phyloP scores from a whole-genome alignment of 768 basidiomycete species.

The Favolaschia claudopus region DNA sequence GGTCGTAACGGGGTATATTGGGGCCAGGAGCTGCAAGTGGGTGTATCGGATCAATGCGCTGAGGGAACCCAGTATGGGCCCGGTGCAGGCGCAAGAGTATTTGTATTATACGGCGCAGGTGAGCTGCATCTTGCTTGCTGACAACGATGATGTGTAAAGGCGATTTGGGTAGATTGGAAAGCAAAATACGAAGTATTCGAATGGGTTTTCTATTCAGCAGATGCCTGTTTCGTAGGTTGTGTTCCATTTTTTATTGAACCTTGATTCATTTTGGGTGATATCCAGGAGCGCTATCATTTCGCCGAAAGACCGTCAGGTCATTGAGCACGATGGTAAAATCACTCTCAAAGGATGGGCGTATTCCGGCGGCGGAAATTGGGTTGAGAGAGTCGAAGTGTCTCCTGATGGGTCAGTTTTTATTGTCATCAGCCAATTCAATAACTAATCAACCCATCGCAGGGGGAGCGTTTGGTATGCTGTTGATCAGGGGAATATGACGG shows the following conservation, averaged over 20 bases:
- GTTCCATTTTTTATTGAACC: not conserved
- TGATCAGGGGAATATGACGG: constrained; percentile 53
- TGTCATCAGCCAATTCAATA: not conserved
- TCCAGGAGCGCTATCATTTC: constrained; percentile 57
- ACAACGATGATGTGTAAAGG: no score
- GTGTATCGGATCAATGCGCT: constrained; percentile 60
- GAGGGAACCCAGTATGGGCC: constrained; percentile 55
- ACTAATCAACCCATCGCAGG: constrained; percentile 28
- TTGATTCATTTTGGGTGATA: not conserved
- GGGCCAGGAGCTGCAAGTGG: constrained; percentile 63
- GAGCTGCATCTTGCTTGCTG: not conserved
- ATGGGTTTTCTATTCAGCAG: constrained; percentile 63
- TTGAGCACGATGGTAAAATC: constrained; percentile 58
- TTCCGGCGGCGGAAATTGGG: constrained; percentile 59
- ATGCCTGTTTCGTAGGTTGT: constrained; percentile 63
- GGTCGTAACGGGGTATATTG: constrained; percentile 62
- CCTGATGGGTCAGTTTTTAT: constrained; percentile 47
- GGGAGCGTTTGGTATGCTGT: constrained; percentile 61
- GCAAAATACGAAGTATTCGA: constrained; percentile 59
- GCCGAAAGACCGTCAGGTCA: constrained; percentile 51
- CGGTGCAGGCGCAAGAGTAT: constrained; percentile 62
- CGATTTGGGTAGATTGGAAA: constrained; percentile 65
- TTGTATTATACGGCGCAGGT: constrained; percentile 60
- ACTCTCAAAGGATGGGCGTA: constrained; percentile 53
- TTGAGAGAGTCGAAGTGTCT: constrained; percentile 63